Conservation (phyloP, 2,329 filamentous ascomycete genomes). For the Aspergillus pseudoviridinutans region DNA sequence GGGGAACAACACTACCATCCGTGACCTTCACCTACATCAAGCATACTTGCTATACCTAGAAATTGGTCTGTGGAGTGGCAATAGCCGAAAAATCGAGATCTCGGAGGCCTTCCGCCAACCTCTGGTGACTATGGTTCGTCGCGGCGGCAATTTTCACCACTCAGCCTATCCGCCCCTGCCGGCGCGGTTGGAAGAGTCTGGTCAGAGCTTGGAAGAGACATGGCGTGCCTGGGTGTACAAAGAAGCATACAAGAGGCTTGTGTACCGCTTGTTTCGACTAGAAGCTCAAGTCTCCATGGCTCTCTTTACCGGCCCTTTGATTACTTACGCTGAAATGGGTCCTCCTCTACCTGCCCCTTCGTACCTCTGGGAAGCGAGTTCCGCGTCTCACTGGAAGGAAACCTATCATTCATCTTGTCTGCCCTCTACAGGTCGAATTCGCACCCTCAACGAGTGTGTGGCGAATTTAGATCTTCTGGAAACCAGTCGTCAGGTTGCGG, state of each 20-base stretch:
- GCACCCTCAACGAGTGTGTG: too few species aligned
- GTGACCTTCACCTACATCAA: conserved; percentile 32
- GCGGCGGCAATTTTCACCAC: conserved; percentile 29
- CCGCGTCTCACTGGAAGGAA: too few species aligned
- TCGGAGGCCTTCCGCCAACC: conserved; percentile 37
- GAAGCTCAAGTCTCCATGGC: neutral
- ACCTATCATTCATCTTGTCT: too few species aligned
- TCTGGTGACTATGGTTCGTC: conserved; percentile 35
- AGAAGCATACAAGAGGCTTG: neutral
- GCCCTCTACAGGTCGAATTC: too few species aligned
- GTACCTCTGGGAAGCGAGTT: neutral
- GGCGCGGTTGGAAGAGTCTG: too few species aligned
- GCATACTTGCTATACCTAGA: conserved; percentile 34
- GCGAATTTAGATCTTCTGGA: too few species aligned
- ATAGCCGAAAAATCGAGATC: conserved; percentile 39
- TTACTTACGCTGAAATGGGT: neutral
- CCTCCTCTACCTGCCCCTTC: neutral
- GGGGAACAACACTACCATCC: conserved; percentile 27
- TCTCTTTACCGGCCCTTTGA: neutral
- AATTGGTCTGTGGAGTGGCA: conserved; percentile 37
- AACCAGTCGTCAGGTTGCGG: too few species aligned
- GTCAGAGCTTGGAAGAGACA: too few species aligned
- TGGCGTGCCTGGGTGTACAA: conserved; percentile 4
- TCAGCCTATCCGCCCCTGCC: conserved; percentile 2
- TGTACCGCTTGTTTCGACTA: neutral